A percentile compares a stretch with the other conserved stretches of the same genome.
Evolutionary conservation across 306 rosid genomes (phyloP).

Genomic region (Prunus armeniaca): DNA sequence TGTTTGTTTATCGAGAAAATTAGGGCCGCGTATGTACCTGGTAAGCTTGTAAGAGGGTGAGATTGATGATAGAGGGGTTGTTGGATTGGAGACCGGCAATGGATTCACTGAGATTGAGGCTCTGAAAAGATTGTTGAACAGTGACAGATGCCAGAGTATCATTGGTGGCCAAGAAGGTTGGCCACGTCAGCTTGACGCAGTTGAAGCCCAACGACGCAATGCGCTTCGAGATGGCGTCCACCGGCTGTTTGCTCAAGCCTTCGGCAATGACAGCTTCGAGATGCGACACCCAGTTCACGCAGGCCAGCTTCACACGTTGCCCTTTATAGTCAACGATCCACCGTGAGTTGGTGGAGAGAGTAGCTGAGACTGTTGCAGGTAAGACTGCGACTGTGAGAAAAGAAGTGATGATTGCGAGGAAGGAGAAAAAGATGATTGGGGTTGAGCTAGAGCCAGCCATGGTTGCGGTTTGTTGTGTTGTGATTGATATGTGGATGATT

Average conservation of each 20-base stretch:
- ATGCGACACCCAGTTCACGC: conserved; percentile 87
- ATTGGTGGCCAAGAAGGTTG: conserved; percentile 49
- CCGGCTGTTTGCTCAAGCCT: conserved; percentile 75
- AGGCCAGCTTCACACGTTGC: conserved; percentile 69
- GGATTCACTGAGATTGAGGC: conserved; percentile 43
- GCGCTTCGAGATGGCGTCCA: conserved; percentile 46
- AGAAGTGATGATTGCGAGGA: not conserved
- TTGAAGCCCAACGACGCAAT: conserved; percentile 73
- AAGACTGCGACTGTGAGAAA: not conserved
- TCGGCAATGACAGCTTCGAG: conserved; percentile 70
- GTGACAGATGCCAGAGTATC: conserved; percentile 58
- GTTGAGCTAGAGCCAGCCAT: conserved; percentile 11
- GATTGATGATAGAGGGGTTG: conserved; percentile 70
- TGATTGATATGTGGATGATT: not conserved
- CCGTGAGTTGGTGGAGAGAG: conserved; percentile 59
- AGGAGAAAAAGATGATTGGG: not conserved
- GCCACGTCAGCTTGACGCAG: conserved; percentile 96
- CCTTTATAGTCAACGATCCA: conserved; percentile 72
- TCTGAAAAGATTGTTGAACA: conserved; percentile 65
- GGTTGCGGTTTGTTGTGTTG: not conserved
- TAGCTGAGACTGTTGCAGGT: conserved; percentile 13
- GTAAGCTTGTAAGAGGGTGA: conserved; percentile 62
- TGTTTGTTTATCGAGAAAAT: not conserved
- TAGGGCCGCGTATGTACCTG: conserved; percentile 37
- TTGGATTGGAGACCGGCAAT: conserved; percentile 60